Percentiles rank a stretch among this genome's conserved stretches.
These are phyloP conservation scores for Cryptococcus wingfieldii DNA, from an alignment of 1,284 basidiomycete genomes.

Conservation along the genomic window DNA sequence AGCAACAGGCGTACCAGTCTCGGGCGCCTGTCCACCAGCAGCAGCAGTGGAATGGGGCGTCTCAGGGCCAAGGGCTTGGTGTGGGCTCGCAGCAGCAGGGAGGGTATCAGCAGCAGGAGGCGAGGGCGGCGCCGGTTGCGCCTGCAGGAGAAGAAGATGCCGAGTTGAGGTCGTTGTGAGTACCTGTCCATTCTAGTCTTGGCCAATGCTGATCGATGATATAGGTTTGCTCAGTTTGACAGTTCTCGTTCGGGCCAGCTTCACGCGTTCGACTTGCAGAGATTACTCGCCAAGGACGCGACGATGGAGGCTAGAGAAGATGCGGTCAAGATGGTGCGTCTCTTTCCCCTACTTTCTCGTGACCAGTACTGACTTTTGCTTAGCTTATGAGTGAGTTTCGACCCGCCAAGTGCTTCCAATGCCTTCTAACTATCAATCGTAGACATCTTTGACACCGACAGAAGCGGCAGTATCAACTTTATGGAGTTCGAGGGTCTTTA, in stretches of 20 bases:
- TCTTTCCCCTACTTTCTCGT: not conserved
- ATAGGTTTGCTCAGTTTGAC: constrained; percentile 44
- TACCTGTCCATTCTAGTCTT: not conserved
- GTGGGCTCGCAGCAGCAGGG: constrained; percentile 9
- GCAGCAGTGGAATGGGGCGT: constrained; percentile 5
- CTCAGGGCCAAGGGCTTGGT: not conserved
- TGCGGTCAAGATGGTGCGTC: constrained; percentile 48
- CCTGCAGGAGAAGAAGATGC: constrained; percentile 17
- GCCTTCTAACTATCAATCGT: not conserved
- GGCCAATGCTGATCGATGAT: not conserved
- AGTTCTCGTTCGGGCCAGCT: constrained; percentile 37
- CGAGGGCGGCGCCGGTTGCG: constrained; percentile 5
- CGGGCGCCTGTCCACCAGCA: constrained; percentile 2
- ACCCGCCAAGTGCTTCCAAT: not conserved
- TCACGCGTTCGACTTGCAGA: constrained; percentile 38
- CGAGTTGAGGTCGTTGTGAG: constrained; percentile 35
- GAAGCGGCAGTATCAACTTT: constrained; percentile 45
- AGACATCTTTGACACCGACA: constrained; percentile 48
- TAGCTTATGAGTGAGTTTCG: constrained; percentile 32
- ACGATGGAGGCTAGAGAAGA: constrained; percentile 47
- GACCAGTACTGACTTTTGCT: not conserved
- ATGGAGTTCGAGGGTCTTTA: constrained; percentile 48
- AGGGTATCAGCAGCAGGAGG: constrained; percentile 11
- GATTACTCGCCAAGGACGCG: constrained; percentile 41
- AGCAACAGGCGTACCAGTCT: not conserved